Conservation (phyloP, 106 monocot genomes). For the Dendrobium chrysotoxum region DNA sequence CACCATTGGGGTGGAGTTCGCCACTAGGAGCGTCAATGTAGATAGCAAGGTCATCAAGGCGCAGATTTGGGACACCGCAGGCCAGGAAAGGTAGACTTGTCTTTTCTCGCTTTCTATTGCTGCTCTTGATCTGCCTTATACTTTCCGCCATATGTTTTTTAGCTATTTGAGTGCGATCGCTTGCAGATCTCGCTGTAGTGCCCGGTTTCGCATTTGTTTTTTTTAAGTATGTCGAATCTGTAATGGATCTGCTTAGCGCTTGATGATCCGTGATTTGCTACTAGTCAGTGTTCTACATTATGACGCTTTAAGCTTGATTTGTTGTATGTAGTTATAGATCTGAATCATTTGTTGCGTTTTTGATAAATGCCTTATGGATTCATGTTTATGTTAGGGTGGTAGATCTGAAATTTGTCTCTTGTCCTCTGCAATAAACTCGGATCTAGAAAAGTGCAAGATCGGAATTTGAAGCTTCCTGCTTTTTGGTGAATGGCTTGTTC, state of each 20-base stretch:
- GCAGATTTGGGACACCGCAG: constrained; percentile 77
- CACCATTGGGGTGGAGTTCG: constrained; percentile 14
- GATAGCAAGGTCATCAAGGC: constrained; percentile 14
- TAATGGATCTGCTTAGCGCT: too few relatives aligned
- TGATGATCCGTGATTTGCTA: too few relatives aligned
- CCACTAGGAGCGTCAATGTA: constrained; percentile 8
- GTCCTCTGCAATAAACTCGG: neutral
- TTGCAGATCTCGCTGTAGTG: neutral
- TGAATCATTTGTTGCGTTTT: neutral
- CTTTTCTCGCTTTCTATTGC: neutral
- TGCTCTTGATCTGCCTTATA: neutral
- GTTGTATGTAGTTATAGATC: neutral
- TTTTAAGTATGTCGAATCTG: neutral
- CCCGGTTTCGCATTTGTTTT: neutral
- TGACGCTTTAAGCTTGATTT: neutral
- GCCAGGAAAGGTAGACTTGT: neutral
- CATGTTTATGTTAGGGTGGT: neutral
- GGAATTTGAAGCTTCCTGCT: neutral
- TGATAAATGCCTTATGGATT: neutral
- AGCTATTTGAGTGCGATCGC: neutral
- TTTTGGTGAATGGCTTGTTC: neutral
- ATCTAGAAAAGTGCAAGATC: neutral
- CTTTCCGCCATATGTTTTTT: neutral
- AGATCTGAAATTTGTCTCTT: neutral
- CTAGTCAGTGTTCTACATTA: too few relatives aligned